Conservation (phyloP, 2,329 filamentous ascomycete species). For the Leptodontidium sp. region DNA sequence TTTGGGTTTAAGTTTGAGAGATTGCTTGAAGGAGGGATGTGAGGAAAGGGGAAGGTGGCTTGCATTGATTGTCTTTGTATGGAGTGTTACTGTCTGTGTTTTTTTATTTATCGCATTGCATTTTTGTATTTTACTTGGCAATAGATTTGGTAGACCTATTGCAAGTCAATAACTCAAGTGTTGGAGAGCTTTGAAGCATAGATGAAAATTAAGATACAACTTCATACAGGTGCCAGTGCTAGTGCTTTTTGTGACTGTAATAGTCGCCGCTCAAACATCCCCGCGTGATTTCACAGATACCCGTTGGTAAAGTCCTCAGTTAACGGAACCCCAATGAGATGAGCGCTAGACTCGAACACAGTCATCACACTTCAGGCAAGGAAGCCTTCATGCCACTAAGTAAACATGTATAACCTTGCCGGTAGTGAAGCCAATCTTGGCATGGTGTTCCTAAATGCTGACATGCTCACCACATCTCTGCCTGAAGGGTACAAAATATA, state of each 20-base stretch:
- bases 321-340: too few relatives aligned
- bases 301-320: not conserved
- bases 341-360: not conserved
- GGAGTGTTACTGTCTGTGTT: constrained; percentile 5
- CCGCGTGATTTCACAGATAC: not conserved
- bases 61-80: not conserved
- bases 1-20: not conserved
- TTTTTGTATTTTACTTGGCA: constrained; percentile 2
- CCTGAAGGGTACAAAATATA: not conserved
- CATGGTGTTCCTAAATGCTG: not conserved
- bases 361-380: not conserved
- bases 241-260: not conserved
- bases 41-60: not conserved
- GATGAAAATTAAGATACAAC: not conserved
- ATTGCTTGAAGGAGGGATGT: not conserved
- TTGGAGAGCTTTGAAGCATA: not conserved
- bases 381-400: too few relatives aligned
- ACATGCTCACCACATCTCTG: not conserved
- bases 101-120: constrained; percentile 2
- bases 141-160: constrained; percentile 24
- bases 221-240: not conserved
- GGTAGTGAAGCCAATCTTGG: not conserved
- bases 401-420: too few relatives aligned
- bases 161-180: constrained; percentile 1
- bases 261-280: not conserved